Evolutionary conservation across 495 filamentous ascomycete species (phyloP).

Genomic region (Lasiosphaeria miniovina): DNA sequence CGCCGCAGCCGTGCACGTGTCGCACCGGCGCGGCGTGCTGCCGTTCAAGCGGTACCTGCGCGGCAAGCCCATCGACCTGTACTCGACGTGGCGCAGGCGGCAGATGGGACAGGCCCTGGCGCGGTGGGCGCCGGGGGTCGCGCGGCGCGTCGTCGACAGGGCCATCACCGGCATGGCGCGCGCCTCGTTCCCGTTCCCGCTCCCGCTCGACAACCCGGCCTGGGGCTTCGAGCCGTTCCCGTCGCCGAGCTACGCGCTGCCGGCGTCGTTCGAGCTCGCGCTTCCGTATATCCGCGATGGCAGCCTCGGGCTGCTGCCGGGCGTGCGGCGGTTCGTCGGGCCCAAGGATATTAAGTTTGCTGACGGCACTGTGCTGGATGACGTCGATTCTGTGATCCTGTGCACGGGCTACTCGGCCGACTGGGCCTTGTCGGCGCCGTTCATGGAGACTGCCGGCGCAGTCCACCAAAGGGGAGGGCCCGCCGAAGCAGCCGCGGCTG

Average conservation of each 20-base stretch:
- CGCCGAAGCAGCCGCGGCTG: constrained; percentile 21
- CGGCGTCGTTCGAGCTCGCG: constrained; percentile 24
- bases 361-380: constrained; percentile 33
- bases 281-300: constrained; percentile 26
- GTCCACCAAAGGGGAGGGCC: constrained; percentile 16
- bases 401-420: constrained; percentile 39
- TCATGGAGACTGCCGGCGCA: constrained; percentile 17
- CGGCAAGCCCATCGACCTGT: constrained; percentile 22
- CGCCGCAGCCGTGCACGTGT: constrained; percentile 30
- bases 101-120: constrained; percentile 18
- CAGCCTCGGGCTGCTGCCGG: constrained; percentile 24
- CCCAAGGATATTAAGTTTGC: constrained; percentile 30
- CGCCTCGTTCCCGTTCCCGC: too few species aligned
- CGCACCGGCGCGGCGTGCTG: constrained; percentile 30
- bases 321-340: constrained; percentile 28
- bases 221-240: constrained; percentile 32
- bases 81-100: constrained; percentile 23
- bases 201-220: too few species aligned
- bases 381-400: constrained; percentile 37
- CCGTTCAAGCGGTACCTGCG: constrained; percentile 25
- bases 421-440: constrained; percentile 19
- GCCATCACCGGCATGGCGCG: constrained; percentile 15
- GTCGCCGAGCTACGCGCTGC: constrained; percentile 20
- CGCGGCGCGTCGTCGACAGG: constrained; percentile 14
- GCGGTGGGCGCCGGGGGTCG: constrained; percentile 15